phyloP scores from a whole-genome alignment of 352 stramenopile species.

The Phytophthora cajani region DNA sequence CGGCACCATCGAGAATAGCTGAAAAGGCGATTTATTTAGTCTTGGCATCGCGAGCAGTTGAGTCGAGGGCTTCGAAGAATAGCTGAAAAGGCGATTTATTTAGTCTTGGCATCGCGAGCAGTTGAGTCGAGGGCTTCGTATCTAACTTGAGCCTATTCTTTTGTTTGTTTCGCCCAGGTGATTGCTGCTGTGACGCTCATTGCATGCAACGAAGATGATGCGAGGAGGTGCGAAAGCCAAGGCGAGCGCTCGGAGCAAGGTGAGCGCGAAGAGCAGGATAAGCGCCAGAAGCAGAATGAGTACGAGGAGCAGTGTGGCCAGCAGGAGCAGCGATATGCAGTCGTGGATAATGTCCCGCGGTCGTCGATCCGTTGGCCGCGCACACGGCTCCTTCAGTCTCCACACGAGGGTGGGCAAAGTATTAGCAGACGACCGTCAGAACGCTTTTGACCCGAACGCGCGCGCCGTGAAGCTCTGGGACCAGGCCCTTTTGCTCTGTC shows the following conservation, averaged over 20 bases:
- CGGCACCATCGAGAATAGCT: too few relatives aligned
- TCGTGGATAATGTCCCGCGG: neutral
- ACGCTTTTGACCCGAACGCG: constrained; percentile 59
- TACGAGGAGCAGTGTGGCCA: neutral
- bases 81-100: too few relatives aligned
- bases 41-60: too few relatives aligned
- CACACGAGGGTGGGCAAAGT: constrained; percentile 4
- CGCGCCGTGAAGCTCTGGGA: constrained; percentile 52
- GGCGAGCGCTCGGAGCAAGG: neutral
- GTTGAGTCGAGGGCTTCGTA: too few relatives aligned
- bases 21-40: too few relatives aligned
- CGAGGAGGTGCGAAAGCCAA: neutral
- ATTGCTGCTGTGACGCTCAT: too few relatives aligned
- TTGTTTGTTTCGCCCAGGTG: too few relatives aligned
- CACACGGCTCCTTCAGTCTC: constrained; percentile 1
- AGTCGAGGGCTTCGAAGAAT: too few relatives aligned
- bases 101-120: too few relatives aligned
- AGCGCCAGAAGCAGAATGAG: neutral
- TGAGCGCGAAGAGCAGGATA: neutral
- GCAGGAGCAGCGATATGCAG: constrained; percentile 5
- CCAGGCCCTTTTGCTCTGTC: constrained; percentile 47
- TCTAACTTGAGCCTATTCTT: too few relatives aligned
- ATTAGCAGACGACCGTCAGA: constrained; percentile 9
- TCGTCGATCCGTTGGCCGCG: constrained; percentile 2
- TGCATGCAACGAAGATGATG: neutral